Base-by-base conservation (phyloP, 1,284 basidiomycete species). In the Neolentinus lepideus region DNA sequence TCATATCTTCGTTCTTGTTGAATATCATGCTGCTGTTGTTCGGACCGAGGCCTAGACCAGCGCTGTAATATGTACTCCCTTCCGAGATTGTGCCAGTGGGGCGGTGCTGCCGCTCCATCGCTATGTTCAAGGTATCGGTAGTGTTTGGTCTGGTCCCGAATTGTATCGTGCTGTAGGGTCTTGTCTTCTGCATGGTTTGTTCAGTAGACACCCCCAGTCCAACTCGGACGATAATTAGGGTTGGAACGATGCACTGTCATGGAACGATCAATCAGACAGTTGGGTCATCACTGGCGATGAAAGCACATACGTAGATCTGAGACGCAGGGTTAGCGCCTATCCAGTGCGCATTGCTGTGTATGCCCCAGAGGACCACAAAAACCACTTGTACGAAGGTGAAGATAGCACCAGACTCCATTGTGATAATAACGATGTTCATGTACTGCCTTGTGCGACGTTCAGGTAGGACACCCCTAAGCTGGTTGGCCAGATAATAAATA, bases 401-500 rank as follows among this genome's bases (percentile, higher is more conserved):
- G 16, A 43, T 3, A n/a, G 38, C 38, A 43, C 38, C 38, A n/a
- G 38, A 43, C 19, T 43, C 38, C 8, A 43, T 43, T 6, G n/a
- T 16, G 38, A 43, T 43, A 16, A 43, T 43, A 4, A n/a, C n/a
- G 19, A 43, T 43, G 38, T 43, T 43, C 38, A 43, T 43, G n/a
- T 43, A 43, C 38, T 43, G 38, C 19, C 16, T 43, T 21, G 38
- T n/a, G 19, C n/a, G 38, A 43, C 38, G 38, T 3, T n/a, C 19
- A n/a, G 26, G 36, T 46, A 56, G 21, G 31, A 46, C 48, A 50
- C 22, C 38, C 38, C 19, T 43, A 0, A 50, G 14, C 21, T 33
- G 27, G 48, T 47, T 54, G 25, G 59, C 54, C 35, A 62, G 59
- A 38, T 58, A 56, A 67, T 67, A 74, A 52, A 75, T 70, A 47